A percentile compares a stretch with the other conserved stretches of the same genome.
Conservation (phyloP, 305 asterid genomes). For the Fraxinus paxiana region DNA sequence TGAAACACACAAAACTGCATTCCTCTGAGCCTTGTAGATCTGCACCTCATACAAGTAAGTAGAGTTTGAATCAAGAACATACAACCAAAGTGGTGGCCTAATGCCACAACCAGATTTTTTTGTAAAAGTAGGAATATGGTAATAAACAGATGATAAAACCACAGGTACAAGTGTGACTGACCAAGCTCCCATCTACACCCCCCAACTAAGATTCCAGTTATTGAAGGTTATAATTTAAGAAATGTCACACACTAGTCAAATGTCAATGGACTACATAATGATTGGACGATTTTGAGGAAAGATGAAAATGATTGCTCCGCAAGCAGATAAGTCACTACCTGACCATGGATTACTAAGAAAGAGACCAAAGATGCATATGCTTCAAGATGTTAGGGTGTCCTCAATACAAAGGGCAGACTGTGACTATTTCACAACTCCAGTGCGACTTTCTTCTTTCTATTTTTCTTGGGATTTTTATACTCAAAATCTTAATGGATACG, state of each 20-base stretch:
- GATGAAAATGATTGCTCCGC: background rate
- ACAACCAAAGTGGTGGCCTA: background rate
- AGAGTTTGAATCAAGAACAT: background rate
- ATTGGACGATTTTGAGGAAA: background rate
- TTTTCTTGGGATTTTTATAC: background rate
- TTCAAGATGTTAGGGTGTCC: background rate
- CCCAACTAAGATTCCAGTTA: background rate
- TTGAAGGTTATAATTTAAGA: background rate
- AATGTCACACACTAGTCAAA: background rate
- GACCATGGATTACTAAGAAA: background rate
- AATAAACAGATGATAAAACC: background rate
- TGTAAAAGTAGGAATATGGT: background rate
- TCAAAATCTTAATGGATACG: background rate
- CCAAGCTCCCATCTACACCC: background rate
- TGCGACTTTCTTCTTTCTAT: background rate
- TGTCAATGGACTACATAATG: background rate
- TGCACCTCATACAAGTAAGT: conserved; percentile 30
- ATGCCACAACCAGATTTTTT: background rate
- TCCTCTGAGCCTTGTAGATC: conserved; percentile 89
- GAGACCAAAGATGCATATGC: background rate
- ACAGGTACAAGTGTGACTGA: background rate
- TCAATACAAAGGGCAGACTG: background rate
- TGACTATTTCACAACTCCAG: background rate
- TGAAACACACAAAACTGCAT: conserved; percentile 59
- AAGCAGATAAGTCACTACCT: background rate